These are phyloP conservation scores for Carpinus viminea DNA, from an alignment of 306 rosid genomes.

Conservation along the genomic window DNA sequence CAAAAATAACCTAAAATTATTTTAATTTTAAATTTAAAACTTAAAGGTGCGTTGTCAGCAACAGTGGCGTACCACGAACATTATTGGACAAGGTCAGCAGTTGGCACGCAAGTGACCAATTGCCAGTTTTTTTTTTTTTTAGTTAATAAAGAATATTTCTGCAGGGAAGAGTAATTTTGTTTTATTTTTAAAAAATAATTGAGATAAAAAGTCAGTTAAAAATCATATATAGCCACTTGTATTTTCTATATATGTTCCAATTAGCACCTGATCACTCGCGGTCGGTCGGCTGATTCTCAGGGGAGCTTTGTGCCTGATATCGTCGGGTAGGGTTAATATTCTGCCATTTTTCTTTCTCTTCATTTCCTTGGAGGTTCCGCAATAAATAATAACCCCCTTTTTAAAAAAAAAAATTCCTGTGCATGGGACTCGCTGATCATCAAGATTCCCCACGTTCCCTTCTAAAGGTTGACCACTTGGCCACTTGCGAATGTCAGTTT, in stretches of 20 bases:
- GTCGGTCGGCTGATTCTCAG: neutral
- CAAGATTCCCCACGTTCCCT: neutral
- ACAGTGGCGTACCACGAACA: too few relatives aligned
- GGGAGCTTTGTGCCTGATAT: neutral
- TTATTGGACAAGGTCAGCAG: too few relatives aligned
- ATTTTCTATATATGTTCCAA: neutral
- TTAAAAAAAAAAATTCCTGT: too few relatives aligned
- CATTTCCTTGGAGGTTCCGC: neutral
- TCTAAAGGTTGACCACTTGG: constrained; percentile 18
- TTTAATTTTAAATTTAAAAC: too few relatives aligned
- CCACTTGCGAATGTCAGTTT: constrained; percentile 7
- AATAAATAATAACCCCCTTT: neutral
- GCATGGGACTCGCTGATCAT: neutral
- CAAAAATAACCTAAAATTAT: too few relatives aligned
- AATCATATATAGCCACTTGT: neutral
- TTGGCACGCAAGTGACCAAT: too few relatives aligned
- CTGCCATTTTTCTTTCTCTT: neutral
- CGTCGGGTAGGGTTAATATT: neutral
- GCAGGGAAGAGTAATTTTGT: too few relatives aligned
- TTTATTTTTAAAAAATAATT: too few relatives aligned
- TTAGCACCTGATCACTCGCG: neutral
- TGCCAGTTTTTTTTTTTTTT: too few relatives aligned
- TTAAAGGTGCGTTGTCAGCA: too few relatives aligned
- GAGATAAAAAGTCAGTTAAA: too few relatives aligned
- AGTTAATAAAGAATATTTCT: too few relatives aligned